phyloP scores from a whole-genome alignment of 202 grass and related monocot species.

The Tripidium arundinaceum region DNA sequence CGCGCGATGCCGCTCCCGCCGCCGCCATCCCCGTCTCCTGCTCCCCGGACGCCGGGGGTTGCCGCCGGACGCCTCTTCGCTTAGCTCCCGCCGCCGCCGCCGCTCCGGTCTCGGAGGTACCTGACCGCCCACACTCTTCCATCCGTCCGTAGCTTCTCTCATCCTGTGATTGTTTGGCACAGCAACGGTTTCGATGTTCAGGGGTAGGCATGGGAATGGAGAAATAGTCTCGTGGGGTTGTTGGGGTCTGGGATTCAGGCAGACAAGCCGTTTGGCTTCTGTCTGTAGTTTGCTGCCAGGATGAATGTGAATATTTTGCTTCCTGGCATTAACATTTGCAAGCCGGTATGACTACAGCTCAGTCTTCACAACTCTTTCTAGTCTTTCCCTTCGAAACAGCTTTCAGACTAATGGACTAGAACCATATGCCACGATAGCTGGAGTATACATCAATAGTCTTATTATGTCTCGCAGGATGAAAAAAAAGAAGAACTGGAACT shows the following conservation, averaged over 20 bases:
- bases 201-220: not conserved
- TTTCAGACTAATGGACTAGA: not conserved
- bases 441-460: not conserved
- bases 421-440: no score
- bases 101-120: constrained; percentile 58
- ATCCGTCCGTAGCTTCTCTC: not conserved
- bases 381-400: not conserved
- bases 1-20: constrained; percentile 39
- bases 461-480: not conserved
- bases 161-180: not conserved
- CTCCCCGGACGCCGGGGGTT: constrained; percentile 20
- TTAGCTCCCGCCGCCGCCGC: constrained; percentile 34
- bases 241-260: not conserved
- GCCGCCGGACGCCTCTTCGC: constrained; percentile 38
- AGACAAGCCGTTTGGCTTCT: not conserved
- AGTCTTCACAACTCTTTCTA: not conserved
- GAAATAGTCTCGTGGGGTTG: not conserved
- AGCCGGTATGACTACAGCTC: not conserved
- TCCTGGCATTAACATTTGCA: not conserved
- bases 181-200: not conserved
- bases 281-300: not conserved
- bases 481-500: not conserved
- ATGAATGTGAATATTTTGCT: not conserved
- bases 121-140: not conserved
- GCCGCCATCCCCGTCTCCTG: not conserved